A percentile compares a stretch with the other conserved stretches of the same genome.
phyloP scores from a whole-genome alignment of 2,329 filamentous ascomycete species.

The Alternaria angustiovoidea region DNA sequence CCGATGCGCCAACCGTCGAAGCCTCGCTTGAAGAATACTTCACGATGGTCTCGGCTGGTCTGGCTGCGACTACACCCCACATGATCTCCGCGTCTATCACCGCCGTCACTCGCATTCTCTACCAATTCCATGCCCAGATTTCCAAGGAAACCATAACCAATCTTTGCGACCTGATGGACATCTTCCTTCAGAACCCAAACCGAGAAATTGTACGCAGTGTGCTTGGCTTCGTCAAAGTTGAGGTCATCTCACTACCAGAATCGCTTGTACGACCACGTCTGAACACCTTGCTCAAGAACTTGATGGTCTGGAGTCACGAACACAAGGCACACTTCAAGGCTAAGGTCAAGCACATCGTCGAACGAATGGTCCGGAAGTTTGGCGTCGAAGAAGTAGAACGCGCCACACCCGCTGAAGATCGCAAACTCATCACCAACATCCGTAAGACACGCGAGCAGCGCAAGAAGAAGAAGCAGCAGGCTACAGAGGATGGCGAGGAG shows the following conservation, averaged over 20 bases:
- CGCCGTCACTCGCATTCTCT: conserved; percentile 89
- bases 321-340: conserved; percentile 97
- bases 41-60: conserved; percentile 96
- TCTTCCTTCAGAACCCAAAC: conserved; percentile 96
- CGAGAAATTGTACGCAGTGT: conserved; percentile 95
- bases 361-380: conserved; percentile 91
- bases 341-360: conserved; percentile 97
- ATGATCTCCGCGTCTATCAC: conserved; percentile 99
- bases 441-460: conserved; percentile 91
- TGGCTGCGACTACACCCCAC: conserved; percentile 90
- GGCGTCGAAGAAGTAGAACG: conserved; percentile 82
- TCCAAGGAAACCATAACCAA: conserved; percentile 76
- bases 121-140: conserved; percentile 81
- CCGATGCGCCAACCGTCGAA: conserved; percentile 76
- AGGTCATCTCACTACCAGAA: conserved; percentile 82
- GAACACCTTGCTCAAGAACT: conserved; percentile 79
- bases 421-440: conserved; percentile 91
- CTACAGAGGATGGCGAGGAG: conserved; percentile 64
- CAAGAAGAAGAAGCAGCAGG: conserved; percentile 84
- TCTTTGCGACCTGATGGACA: conserved; percentile 91
- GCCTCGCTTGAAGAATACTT: conserved; percentile 95
- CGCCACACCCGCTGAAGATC: conserved; percentile 83
- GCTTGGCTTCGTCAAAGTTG: conserved; percentile 96
- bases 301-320: conserved; percentile 96
- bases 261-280: conserved; percentile 82